Conservation (phyloP, 805 yeast genomes). For the Starmerella khaoyaiensis region DNA sequence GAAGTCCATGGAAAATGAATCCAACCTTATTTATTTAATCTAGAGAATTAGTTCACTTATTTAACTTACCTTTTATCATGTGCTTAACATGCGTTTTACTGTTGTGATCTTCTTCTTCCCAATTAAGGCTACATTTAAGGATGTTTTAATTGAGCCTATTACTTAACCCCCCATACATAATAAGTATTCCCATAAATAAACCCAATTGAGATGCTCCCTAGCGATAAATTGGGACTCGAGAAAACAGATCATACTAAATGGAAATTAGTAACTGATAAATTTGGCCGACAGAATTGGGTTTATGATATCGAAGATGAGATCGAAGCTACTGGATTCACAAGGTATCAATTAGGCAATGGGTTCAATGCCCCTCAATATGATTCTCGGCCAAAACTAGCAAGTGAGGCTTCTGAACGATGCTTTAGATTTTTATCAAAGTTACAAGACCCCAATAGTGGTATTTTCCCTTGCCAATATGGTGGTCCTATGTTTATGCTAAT, state of each 20-base stretch:
- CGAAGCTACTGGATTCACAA: conserved; percentile 22
- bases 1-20: too few species aligned
- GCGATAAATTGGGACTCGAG: conserved; percentile 58
- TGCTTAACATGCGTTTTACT: too few species aligned
- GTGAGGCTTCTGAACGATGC: conserved; percentile 51
- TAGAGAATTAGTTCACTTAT: too few species aligned
- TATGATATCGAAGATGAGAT: conserved; percentile 36
- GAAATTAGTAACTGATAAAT: conserved; percentile 55
- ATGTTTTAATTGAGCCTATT: too few species aligned
- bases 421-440: conserved; percentile 53
- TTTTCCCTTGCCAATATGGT: conserved; percentile 81
- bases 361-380: conserved; percentile 18
- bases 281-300: conserved; percentile 77
- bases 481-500: conserved; percentile 98
- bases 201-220: conserved; percentile 25
- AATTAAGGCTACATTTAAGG: too few species aligned
- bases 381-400: conserved; percentile 21
- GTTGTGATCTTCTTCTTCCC: too few species aligned
- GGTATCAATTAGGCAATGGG: conserved; percentile 23
- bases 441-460: conserved; percentile 72
- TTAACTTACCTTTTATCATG: too few species aligned
- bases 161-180: not conserved
- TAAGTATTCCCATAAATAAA: not conserved
- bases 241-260: conserved; percentile 59
- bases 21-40: too few species aligned